phyloP scores from a whole-genome alignment of 2,329 filamentous ascomycete genomes.

The Sarocladium strictum region DNA sequence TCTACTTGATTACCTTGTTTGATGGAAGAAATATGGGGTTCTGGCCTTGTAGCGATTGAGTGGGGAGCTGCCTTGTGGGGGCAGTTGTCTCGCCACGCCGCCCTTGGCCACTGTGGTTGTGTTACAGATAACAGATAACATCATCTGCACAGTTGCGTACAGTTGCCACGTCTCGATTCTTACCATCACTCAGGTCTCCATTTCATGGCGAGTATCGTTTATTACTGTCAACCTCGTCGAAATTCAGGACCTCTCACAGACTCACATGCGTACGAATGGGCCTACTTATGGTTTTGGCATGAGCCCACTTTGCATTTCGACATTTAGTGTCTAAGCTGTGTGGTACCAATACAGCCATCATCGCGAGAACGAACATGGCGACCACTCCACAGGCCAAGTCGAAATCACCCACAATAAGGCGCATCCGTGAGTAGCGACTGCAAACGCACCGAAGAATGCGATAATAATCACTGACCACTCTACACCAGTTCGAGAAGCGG shows the following conservation, averaged over 20 bases:
- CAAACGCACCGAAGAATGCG: not conserved
- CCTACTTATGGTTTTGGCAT: too few species aligned
- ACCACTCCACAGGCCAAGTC: constrained; percentile 52
- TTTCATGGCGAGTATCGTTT: too few species aligned
- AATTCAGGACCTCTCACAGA: too few species aligned
- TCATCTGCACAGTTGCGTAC: not conserved
- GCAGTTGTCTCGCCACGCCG: not conserved
- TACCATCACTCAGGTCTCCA: not conserved
- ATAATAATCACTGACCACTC: not conserved
- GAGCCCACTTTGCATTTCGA: not conserved
- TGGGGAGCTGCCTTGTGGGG: not conserved
- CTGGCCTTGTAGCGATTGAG: too few species aligned
- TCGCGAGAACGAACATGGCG: constrained; percentile 28
- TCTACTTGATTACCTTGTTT: too few species aligned
- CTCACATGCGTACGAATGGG: too few species aligned
- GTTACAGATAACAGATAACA: constrained; percentile 1
- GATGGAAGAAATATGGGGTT: too few species aligned
- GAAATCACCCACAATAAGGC: constrained; percentile 78
- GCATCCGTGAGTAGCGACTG: constrained; percentile 58
- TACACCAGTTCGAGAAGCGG: constrained; percentile 77
- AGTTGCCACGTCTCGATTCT: not conserved
- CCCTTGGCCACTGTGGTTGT: not conserved
- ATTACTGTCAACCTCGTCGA: too few species aligned
- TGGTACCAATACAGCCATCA: not conserved
- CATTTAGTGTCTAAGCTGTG: not conserved